A percentile compares a stretch with the other conserved stretches of the same genome.
These are phyloP conservation scores for Botrytis pseudocinerea DNA, from an alignment of 2,329 filamentous ascomycete species.

Conservation along the genomic window DNA sequence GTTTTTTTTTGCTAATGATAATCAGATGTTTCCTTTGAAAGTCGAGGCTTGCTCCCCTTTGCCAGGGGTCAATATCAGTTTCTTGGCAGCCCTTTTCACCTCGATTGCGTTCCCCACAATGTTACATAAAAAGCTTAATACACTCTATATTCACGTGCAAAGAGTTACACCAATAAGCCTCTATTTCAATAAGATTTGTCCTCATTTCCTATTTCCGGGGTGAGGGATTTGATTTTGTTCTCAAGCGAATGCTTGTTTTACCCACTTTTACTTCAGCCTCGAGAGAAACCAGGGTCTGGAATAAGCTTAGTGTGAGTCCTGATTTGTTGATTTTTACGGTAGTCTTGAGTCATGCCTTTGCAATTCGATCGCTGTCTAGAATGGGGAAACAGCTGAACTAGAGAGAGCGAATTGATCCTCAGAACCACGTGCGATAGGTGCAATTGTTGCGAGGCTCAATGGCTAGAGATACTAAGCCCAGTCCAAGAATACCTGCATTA, in stretches of 20 bases:
- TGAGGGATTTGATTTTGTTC: background rate
- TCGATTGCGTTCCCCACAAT: background rate
- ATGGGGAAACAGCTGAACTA: background rate
- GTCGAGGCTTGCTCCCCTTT: background rate
- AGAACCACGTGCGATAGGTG: background rate
- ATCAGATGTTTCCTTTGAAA: background rate
- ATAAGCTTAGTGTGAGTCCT: background rate
- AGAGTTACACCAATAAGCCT: background rate
- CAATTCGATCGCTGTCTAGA: background rate
- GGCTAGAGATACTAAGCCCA: background rate
- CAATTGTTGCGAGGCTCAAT: background rate
- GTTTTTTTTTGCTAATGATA: background rate
- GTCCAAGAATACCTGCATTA: background rate
- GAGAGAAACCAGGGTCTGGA: background rate
- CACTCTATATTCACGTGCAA: background rate
- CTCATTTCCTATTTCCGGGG: background rate
- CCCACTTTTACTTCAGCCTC: background rate
- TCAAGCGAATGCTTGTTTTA: background rate
- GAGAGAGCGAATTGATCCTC: background rate
- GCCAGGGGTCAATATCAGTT: background rate
- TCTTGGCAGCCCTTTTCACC: background rate
- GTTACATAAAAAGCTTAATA: background rate
- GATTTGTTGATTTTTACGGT: background rate
- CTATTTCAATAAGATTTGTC: background rate
- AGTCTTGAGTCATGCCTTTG: background rate